Conservation (phyloP, 768 basidiomycete genomes). For the Suillus spraguei region DNA sequence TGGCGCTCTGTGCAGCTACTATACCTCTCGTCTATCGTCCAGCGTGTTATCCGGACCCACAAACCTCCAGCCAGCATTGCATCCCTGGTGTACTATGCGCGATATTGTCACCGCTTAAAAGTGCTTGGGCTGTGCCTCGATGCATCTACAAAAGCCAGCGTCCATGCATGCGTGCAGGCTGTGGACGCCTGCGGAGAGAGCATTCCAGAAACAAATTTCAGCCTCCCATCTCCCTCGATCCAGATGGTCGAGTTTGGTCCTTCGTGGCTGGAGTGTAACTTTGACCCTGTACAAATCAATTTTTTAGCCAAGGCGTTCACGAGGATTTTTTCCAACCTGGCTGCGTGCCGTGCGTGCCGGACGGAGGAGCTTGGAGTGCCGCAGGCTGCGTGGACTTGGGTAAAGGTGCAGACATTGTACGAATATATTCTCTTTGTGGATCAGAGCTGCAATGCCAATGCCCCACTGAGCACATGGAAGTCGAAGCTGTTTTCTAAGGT, state of each 20-base stretch:
- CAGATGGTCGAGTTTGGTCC: slow-evolving; percentile 6
- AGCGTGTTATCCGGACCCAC: background rate
- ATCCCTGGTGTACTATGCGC: slow-evolving; percentile 1
- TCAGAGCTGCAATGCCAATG: no score
- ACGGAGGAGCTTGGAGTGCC: no score
- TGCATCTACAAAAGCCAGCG: slow-evolving; percentile 1
- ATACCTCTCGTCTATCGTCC: slow-evolving; percentile 1
- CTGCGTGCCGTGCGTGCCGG: slow-evolving; percentile 3
- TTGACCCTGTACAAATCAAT: background rate
- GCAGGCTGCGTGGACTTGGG: no score
- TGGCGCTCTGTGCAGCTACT: no score
- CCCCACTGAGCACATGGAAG: no score
- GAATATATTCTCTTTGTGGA: no score
- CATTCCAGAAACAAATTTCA: background rate
- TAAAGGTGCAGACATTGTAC: no score
- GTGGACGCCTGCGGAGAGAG: background rate
- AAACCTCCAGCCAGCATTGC: slow-evolving; percentile 3
- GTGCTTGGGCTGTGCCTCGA: slow-evolving; percentile 3
- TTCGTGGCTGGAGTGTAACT: slow-evolving; percentile 8
- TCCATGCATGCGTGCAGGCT: background rate
- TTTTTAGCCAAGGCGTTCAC: background rate
- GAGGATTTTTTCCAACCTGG: background rate
- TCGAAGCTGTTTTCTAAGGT: no score
- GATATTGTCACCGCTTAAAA: background rate
- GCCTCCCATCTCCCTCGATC: background rate